A percentile compares a stretch with the other conserved stretches of the same genome.
These are phyloP conservation scores for Thermoascus crustaceus DNA, from an alignment of 2,329 filamentous ascomycete genomes.

Conservation along the genomic window DNA sequence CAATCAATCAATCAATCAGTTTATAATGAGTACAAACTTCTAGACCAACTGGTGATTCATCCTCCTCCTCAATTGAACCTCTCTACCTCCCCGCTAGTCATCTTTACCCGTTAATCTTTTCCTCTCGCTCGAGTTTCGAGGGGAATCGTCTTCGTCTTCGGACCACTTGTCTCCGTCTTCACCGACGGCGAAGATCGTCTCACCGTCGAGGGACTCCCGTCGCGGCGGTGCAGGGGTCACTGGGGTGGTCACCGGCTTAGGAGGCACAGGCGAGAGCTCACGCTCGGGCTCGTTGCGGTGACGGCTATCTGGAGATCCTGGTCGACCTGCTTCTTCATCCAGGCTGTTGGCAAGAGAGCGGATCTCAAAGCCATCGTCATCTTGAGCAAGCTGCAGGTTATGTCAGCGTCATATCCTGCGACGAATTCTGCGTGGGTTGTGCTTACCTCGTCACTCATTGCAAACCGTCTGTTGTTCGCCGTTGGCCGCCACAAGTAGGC, in stretches of 20 bases:
- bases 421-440: neutral
- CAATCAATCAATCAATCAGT: too few species aligned
- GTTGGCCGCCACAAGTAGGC: slow-evolving; percentile 96
- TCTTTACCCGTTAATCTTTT: slow-evolving; percentile 44
- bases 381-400: slow-evolving; percentile 66
- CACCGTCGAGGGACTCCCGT: slow-evolving; percentile 65
- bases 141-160: slow-evolving; percentile 54
- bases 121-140: slow-evolving; percentile 42
- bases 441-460: slow-evolving; percentile 88
- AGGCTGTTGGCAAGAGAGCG: slow-evolving; percentile 74
- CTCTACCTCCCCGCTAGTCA: neutral
- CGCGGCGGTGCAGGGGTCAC: slow-evolving; percentile 43
- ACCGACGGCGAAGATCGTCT: slow-evolving; percentile 92
- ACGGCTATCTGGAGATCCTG: slow-evolving; percentile 28
- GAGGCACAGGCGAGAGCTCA: slow-evolving; percentile 32
- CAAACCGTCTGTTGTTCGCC: slow-evolving; percentile 91
- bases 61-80: too few species aligned
- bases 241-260: slow-evolving; percentile 48
- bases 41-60: neutral
- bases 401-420: slow-evolving; percentile 20
- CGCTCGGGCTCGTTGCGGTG: slow-evolving; percentile 21
- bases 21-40: too few species aligned
- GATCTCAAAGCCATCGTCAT: slow-evolving; percentile 97
- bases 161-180: slow-evolving; percentile 79
- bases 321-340: slow-evolving; percentile 50